phyloP scores from a whole-genome alignment of 2,329 filamentous ascomycete species.

The Colletotrichum falcatum region DNA sequence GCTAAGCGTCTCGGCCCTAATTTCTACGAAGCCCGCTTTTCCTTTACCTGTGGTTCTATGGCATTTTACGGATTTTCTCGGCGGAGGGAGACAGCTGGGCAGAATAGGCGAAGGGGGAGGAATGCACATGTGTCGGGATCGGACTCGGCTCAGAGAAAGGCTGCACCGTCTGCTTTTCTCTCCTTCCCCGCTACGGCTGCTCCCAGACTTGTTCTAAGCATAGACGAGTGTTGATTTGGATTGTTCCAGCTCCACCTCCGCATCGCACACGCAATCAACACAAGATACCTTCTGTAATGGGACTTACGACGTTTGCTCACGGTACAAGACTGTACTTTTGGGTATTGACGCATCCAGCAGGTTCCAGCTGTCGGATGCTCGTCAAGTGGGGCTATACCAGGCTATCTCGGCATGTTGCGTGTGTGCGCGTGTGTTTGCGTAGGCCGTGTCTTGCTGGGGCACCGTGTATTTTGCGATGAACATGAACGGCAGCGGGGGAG shows the following conservation, averaged over 20 bases:
- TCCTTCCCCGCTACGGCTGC: slow-evolving; percentile 23
- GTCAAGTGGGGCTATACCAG: slow-evolving; percentile 7
- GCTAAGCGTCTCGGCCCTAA: slow-evolving; percentile 67
- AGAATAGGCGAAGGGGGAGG: slow-evolving; percentile 26
- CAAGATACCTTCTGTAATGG: slow-evolving; percentile 40
- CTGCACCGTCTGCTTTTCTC: slow-evolving; percentile 41
- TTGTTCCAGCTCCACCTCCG: slow-evolving; percentile 32
- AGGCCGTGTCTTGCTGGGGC: slow-evolving; percentile 24
- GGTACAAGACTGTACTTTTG: slow-evolving; percentile 6
- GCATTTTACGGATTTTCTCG: slow-evolving; percentile 41
- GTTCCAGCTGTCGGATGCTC: neutral
- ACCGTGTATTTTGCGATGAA: slow-evolving; percentile 34
- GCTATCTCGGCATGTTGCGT: slow-evolving; percentile 11
- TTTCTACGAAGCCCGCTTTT: slow-evolving; percentile 35
- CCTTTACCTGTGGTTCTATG: slow-evolving; percentile 40
- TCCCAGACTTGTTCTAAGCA: slow-evolving; percentile 42
- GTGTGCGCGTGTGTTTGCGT: slow-evolving; percentile 14
- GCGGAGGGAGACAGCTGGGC: slow-evolving; percentile 35
- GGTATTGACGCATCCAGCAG: neutral
- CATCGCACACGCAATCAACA: slow-evolving; percentile 36
- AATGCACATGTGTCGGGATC: slow-evolving; percentile 36
- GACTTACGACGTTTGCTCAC: slow-evolving; percentile 32
- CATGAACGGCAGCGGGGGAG: slow-evolving; percentile 11
- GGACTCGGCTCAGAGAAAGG: slow-evolving; percentile 35
- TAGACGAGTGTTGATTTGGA: slow-evolving; percentile 42